Base-by-base conservation (phyloP, 2,329 filamentous ascomycete species). In the Ceratocystis colombiana region DNA sequence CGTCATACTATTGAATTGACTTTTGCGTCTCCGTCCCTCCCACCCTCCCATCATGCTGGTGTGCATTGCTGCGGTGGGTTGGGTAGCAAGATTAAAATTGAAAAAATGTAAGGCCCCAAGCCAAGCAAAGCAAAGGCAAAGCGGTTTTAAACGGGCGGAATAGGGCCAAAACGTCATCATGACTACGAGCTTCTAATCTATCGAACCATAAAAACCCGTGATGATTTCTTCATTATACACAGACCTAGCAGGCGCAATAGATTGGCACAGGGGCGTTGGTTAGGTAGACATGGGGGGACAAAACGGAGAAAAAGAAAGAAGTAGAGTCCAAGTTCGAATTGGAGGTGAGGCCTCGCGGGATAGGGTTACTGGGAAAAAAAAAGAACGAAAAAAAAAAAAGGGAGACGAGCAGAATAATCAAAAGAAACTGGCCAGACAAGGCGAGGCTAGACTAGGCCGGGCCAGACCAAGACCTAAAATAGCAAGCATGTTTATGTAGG, bases 81-180 rank as follows among this genome's bases (percentile, higher is more conserved):
- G 53, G 53, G 53, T 57, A 57, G 17, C 53, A 57, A 57, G 10
- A 57, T 12, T 12, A 41, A 41, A 41, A 41, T 41, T 41, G 12
- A 41, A 41, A 41, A 41, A 41, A 28, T 6, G 25, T 17, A 30
- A 57, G 22, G 53, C 53, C 53, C 30, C 12, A 28, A 28, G 53
- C 53, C 53, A 57, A 57, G 53, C 53, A 57, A 33, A 57, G 53
- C 53, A 57, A 25, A 5, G 25, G 46, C 46, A 50, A 30, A 57
- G 15, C 37, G 3, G 3, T 41, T 41, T 3, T 10, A 12, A 12
- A 12, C 10, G 12, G 10, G 37, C 37, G 10, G 37, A 41, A 41
- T 8, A 12, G 37, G 37, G 25, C 53, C 53, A 57, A 57, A 57
- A 22, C 46, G 46, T 22, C 46, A 20, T 50, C 46, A 25, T 25